Conservation (phyloP, 441 rosid genomes). For the Arabidopsis hybrid region DNA sequence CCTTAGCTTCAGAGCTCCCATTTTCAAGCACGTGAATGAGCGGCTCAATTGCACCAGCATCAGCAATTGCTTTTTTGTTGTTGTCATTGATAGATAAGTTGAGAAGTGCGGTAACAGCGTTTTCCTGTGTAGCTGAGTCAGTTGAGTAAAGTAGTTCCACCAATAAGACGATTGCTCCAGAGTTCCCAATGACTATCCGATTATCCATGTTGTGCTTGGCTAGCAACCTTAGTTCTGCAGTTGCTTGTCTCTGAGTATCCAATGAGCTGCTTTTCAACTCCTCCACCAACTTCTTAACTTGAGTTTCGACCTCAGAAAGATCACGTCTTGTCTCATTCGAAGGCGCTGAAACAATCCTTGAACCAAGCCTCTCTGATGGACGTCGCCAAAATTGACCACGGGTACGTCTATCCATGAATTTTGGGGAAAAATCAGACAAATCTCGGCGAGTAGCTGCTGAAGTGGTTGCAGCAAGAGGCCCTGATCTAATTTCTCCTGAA, state of each 20-base stretch:
- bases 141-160: slow-evolving; percentile 71
- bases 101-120: slow-evolving; percentile 94
- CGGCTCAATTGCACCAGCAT: slow-evolving; percentile 87
- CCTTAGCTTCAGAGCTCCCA: slow-evolving; percentile 91
- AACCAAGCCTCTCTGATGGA: slow-evolving; percentile 72
- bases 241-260: slow-evolving; percentile 73
- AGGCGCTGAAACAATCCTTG: slow-evolving; percentile 76
- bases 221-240: slow-evolving; percentile 64
- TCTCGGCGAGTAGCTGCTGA: slow-evolving; percentile 56
- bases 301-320: slow-evolving; percentile 73
- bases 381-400: slow-evolving; percentile 76
- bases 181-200: slow-evolving; percentile 84
- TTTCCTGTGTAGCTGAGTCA: slow-evolving; percentile 73
- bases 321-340: slow-evolving; percentile 68
- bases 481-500: slow-evolving; percentile 75
- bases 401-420: slow-evolving; percentile 59
- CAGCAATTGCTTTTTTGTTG: slow-evolving; percentile 81
- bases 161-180: slow-evolving; percentile 71
- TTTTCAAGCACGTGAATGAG: slow-evolving; percentile 79
- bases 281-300: slow-evolving; percentile 75
- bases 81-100: slow-evolving; percentile 91
- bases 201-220: slow-evolving; percentile 93
- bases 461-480: slow-evolving; percentile 52
- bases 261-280: slow-evolving; percentile 66
- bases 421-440: slow-evolving; percentile 60